These are phyloP conservation scores for Phtheirospermum japonicum DNA, from an alignment of 257 asterid species.

Conservation along the genomic window DNA sequence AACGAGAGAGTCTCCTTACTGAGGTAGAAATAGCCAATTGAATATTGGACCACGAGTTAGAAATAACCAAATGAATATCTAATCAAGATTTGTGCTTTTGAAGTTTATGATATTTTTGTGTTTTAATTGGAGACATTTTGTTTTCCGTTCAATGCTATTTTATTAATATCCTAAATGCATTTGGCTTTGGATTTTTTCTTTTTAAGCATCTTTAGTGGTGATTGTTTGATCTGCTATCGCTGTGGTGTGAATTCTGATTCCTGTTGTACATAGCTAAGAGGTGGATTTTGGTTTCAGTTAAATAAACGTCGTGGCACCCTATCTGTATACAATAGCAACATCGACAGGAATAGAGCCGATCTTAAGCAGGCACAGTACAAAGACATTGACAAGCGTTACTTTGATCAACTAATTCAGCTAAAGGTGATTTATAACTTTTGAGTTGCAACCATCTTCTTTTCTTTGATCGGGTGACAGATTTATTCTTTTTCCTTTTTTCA, in stretches of 20 bases:
- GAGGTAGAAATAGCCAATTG: no score
- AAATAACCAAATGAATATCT: conserved; percentile 8
- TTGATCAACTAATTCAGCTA: no score
- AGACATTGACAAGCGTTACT: no score
- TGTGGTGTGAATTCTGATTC: conserved; percentile 11
- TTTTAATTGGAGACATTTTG: neutral
- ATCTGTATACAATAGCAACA: conserved; percentile 81
- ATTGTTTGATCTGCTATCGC: conserved; percentile 4
- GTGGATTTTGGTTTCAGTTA: conserved; percentile 50
- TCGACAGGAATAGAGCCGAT: conserved; percentile 65
- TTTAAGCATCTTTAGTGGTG: neutral
- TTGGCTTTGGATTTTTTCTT: conserved; percentile 8
- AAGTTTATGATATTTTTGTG: conserved; percentile 12
- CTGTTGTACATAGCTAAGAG: conserved; percentile 23
- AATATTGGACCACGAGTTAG: conserved; percentile 5
- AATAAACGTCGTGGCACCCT: conserved; percentile 73
- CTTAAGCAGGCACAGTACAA: no score
- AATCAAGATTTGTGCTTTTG: conserved; percentile 10
- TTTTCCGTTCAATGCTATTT: neutral
- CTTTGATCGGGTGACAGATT: no score
- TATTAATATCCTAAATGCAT: conserved; percentile 19
- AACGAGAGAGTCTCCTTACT: conserved; percentile 78
- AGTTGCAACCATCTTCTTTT: conserved; percentile 6
- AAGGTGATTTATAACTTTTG: no score
- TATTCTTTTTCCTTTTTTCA: conserved; percentile 22